Conservation (phyloP, 2,329 filamentous ascomycete species). For the Calonectria leucothoes region DNA sequence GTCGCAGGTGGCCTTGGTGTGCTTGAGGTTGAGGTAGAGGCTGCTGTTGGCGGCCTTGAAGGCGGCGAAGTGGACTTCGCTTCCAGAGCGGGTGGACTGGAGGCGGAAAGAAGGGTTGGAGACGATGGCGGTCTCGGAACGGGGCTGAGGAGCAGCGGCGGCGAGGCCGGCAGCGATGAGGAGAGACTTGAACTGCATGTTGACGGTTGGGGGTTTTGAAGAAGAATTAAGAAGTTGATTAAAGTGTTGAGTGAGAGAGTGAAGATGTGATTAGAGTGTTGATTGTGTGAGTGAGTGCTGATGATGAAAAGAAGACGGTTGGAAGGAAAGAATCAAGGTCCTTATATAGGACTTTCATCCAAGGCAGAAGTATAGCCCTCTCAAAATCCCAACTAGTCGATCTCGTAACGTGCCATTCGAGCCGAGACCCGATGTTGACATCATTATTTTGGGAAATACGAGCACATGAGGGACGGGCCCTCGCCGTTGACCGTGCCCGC, state of each 20-base stretch:
- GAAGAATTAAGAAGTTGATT: background rate
- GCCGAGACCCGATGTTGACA: background rate
- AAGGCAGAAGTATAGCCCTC: background rate
- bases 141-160: constrained; percentile 39
- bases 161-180: constrained; percentile 41
- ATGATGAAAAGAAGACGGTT: background rate
- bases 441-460: background rate
- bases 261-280: background rate
- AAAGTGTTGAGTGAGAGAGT: background rate
- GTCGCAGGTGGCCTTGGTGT: constrained; percentile 63
- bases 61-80: constrained; percentile 57
- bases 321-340: background rate
- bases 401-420: background rate
- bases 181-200: constrained; percentile 45
- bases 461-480: background rate
- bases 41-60: constrained; percentile 58
- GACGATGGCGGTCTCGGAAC: background rate
- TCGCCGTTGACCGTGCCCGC: background rate
- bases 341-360: background rate
- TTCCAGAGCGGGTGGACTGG: constrained; percentile 54
- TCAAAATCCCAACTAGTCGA: background rate
- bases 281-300: background rate
- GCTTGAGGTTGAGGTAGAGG: constrained; percentile 56
- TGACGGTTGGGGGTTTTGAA: constrained; percentile 16
- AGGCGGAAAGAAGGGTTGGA: background rate